Evolutionary conservation across 2,329 filamentous ascomycete species (phyloP), one percentile per base, ranked within the genome.

Genomic region (Pseudogymnoascus sp.): DNA sequence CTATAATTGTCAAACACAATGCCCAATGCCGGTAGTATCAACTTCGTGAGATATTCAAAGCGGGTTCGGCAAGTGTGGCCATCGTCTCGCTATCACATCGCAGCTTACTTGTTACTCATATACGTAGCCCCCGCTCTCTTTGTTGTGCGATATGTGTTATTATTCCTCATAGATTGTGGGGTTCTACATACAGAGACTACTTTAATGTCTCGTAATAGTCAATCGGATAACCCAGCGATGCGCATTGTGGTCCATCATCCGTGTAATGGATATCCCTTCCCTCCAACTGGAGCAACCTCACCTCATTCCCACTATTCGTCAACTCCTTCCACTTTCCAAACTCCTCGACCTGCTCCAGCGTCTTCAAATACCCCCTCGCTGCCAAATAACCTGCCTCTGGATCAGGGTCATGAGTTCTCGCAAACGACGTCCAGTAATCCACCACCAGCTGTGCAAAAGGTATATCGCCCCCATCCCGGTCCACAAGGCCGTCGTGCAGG

Each of bases 401-500:
- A 61, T 67, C 66, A 9, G 68, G 67, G 40, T 65, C 59, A 18
- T 68, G 67, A 1, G 65, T 67, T 52, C 70, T 64, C 9, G 67
- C 70, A 60, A 71, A 72, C 1, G 64, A 66, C 5, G 65, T 63
- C 69, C 69, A 71, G n/a, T 63, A 66, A 65, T 69, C 67, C 7
- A 69, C 55, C 4, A 66, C 62, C 9, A 70, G 64, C 59, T 68
- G 67, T 15, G 65, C 61, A 48, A 71, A 73, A 3, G 66, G 63
- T 1, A 69, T 63, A 62, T 73, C 72, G 33, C 67, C 64, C 10
- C 67, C 68, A 66, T 73, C 71, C 18, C 72, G 64, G 12, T 69
- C 65, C 0, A 66, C 66, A 27, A 69, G 67, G 1, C 67, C 69
- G 18, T 67, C 68, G 31, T 66, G 64, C 15, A 63, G 18, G 1